Evolutionary conservation across 176 grass and related monocot genomes (phyloP), one percentile per base, ranked within the genome.

Genomic region (Avena insularis): DNA sequence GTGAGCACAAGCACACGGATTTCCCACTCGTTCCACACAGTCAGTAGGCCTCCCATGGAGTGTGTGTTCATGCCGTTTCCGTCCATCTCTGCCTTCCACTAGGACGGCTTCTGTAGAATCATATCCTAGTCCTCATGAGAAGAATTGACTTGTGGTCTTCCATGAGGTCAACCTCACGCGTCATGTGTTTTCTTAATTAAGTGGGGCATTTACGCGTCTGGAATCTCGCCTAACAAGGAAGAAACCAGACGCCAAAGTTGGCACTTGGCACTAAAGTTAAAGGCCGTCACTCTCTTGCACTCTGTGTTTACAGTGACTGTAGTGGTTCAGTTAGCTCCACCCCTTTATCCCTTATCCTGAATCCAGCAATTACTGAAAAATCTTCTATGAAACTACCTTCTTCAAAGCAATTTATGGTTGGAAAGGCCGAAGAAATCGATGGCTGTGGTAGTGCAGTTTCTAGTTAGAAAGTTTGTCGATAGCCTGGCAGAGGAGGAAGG

Each of bases 1-100:
- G 79, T 70, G 71, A 90, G 79, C 61, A 90, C 61, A 14, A 90
- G 83, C 70, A 86, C 54, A 36, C 83, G 88, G 83, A 90, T 90
- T 48, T 86, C 88, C 78, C 77, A 90, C 10, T 90, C 83, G 19
- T 68, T 86, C 83, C 88, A 90, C 51, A 57, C 35, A 19, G 82
- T 47, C 65, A 64, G 31, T 8, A 79, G 20, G 9, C 27, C 33
- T 60, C 31, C 73, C 74, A 71, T 68, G 13, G 74, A 17, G 31
- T 75, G 71, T 50, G 46, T 53, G 47, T 27, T 53, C 72, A 16
- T 75, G 72, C 23, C 47, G 47, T 31, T 53, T 49, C 17, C 62
- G 46, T 55, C 55, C 82, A 89, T 85, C 29, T 64, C 55, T 72
- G 31, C 13, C 55, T 16, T 33, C 58, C 15, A 31, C 69, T 21